Evolutionary conservation across 1,284 basidiomycete genomes (phyloP).

Genomic region (Paramarasmius palmivorus): DNA sequence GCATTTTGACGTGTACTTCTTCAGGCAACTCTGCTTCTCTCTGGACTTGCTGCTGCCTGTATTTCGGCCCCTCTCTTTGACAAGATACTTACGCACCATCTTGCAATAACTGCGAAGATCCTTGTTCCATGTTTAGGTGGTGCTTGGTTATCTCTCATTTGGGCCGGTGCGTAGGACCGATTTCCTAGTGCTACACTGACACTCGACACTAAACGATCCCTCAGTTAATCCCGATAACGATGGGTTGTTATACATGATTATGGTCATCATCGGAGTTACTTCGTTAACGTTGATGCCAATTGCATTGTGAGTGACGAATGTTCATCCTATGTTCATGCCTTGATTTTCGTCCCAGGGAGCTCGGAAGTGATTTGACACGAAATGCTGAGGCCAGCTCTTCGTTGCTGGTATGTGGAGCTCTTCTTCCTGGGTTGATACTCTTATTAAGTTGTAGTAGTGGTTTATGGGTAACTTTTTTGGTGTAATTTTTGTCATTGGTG

Average conservation of each 20-base stretch:
- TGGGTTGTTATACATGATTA: conserved; percentile 61
- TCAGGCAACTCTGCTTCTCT: conserved; percentile 54
- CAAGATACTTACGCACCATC: conserved; percentile 69
- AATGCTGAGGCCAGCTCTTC: conserved; percentile 77
- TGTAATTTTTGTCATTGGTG: conserved; percentile 67
- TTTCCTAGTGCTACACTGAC: background rate
- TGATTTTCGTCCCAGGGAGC: too few relatives aligned
- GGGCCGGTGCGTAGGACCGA: conserved; percentile 52
- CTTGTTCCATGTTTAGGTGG: conserved; percentile 60
- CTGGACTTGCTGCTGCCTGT: conserved; percentile 67
- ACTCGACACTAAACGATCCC: background rate
- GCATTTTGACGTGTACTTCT: background rate
- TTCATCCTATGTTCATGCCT: too few relatives aligned
- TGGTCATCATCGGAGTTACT: conserved; percentile 66
- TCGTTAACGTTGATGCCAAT: conserved; percentile 73
- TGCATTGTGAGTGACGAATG: too few relatives aligned
- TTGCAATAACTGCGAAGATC: conserved; percentile 59
- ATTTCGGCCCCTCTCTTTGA: conserved; percentile 75
- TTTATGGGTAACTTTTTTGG: conserved; percentile 63
- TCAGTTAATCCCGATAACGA: conserved; percentile 62
- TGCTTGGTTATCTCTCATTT: conserved; percentile 72
- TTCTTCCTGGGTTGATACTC: too few relatives aligned
- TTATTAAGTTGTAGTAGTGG: too few relatives aligned
- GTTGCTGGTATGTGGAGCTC: too few relatives aligned
- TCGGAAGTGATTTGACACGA: conserved; percentile 74